Conservation (phyloP, 1,139 yeast species). For the Debaryomyces nepalensis region DNA sequence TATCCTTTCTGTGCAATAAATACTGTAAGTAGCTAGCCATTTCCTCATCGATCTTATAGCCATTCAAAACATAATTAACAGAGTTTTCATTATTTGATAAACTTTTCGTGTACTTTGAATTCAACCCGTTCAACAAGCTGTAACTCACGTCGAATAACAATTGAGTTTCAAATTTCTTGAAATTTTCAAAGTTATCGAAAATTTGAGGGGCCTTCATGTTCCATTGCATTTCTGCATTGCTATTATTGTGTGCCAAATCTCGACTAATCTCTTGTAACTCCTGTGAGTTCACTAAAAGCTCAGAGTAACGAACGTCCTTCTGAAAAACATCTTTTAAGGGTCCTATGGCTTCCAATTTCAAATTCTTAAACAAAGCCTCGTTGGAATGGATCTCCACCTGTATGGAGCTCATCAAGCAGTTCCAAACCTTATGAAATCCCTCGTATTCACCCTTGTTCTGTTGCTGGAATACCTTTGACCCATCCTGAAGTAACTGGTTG, state of each 20-base stretch:
- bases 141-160: slow-evolving; percentile 71
- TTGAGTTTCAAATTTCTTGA: slow-evolving; percentile 69
- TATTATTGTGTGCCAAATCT: slow-evolving; percentile 23
- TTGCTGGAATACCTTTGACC: slow-evolving; percentile 43
- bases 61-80: slow-evolving; percentile 62
- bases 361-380: slow-evolving; percentile 53
- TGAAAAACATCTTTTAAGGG: slow-evolving; percentile 58
- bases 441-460: slow-evolving; percentile 52
- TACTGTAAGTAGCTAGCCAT: slow-evolving; percentile 44
- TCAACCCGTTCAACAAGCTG: slow-evolving; percentile 66
- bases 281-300: slow-evolving; percentile 45
- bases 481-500: slow-evolving; percentile 50
- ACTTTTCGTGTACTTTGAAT: slow-evolving; percentile 50
- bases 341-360: slow-evolving; percentile 60
- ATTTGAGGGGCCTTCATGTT: slow-evolving; percentile 77
- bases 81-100: slow-evolving; percentile 65
- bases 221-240: slow-evolving; percentile 60
- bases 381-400: slow-evolving; percentile 57
- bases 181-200: slow-evolving; percentile 75
- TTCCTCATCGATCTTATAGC: slow-evolving; percentile 44
- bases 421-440: slow-evolving; percentile 60
- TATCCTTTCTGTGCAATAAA: slow-evolving; percentile 24
- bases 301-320: slow-evolving; percentile 55
- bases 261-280: slow-evolving; percentile 44
- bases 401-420: slow-evolving; percentile 55